phyloP scores from a whole-genome alignment of 192 early-diverging fungal species.

The Cetraspora pellucida region DNA sequence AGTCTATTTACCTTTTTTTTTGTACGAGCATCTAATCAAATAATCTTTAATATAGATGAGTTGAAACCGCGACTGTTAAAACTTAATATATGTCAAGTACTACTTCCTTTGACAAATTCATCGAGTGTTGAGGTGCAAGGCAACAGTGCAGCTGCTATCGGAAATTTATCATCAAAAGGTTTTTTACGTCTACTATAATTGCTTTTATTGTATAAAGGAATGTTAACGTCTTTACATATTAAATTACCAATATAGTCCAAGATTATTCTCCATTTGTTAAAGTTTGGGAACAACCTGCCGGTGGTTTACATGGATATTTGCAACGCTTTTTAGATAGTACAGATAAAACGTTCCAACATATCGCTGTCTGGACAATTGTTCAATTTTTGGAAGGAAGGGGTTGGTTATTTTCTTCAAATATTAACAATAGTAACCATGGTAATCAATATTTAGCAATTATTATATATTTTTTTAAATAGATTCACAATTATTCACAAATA shows the following conservation, averaged over 20 bases:
- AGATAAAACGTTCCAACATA: conserved; percentile 75
- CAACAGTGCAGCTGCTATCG: conserved; percentile 78
- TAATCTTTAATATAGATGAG: conserved; percentile 49
- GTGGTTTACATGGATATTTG: conserved; percentile 72
- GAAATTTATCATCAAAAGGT: conserved; percentile 67
- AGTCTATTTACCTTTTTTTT: background rate
- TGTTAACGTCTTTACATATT: background rate
- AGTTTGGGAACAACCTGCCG: conserved; percentile 68
- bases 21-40: background rate
- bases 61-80: conserved; percentile 67
- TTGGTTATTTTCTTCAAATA: conserved; percentile 12
- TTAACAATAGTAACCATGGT: background rate
- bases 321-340: conserved; percentile 64
- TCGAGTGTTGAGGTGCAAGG: conserved; percentile 69
- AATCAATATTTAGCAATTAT: background rate
- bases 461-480: conserved; percentile 18
- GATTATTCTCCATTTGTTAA: conserved; percentile 66
- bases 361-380: conserved; percentile 84
- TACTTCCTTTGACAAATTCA: conserved; percentile 66
- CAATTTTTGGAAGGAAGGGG: conserved; percentile 71
- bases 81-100: conserved; percentile 63
- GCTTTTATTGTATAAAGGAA: background rate
- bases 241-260: conserved; percentile 48
- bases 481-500: conserved; percentile 9
- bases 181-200: background rate